phyloP scores from a whole-genome alignment of 495 filamentous ascomycete genomes.

The Elasticomyces elasticus region DNA sequence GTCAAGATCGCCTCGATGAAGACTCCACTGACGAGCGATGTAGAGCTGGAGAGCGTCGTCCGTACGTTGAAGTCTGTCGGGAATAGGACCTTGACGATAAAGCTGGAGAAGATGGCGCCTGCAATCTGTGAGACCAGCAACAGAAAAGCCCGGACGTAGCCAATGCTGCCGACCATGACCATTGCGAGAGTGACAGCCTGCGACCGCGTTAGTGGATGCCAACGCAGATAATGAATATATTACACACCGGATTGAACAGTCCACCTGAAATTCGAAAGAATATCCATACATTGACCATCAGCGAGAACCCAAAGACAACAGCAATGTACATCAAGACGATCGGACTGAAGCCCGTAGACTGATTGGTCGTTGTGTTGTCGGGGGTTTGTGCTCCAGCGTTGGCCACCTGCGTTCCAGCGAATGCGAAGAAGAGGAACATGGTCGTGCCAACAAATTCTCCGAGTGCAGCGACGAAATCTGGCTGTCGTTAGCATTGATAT shows the following conservation, averaged over 20 bases:
- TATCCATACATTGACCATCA: slow-evolving; percentile 34
- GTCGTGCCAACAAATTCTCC: slow-evolving; percentile 32
- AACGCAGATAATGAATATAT: background rate
- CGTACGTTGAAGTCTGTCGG: slow-evolving; percentile 18
- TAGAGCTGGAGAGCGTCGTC: slow-evolving; percentile 17
- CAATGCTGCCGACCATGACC: slow-evolving; percentile 11
- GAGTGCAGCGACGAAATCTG: slow-evolving; percentile 26
- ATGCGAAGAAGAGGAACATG: slow-evolving; percentile 33
- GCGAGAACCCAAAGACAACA: slow-evolving; percentile 29
- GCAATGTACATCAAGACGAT: slow-evolving; percentile 28
- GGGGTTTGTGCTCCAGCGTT: slow-evolving; percentile 14
- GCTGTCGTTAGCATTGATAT: background rate
- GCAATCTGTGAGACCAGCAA: slow-evolving; percentile 18
- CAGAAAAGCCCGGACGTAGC: slow-evolving; percentile 15
- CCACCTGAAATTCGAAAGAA: slow-evolving; percentile 32
- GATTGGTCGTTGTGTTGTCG: slow-evolving; percentile 15
- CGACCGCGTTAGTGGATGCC: background rate
- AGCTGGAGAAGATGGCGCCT: slow-evolving; percentile 19
- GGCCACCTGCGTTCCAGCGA: slow-evolving; percentile 30
- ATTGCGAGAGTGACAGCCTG: slow-evolving; percentile 20
- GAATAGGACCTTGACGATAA: slow-evolving; percentile 18
- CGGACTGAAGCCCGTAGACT: slow-evolving; percentile 22
- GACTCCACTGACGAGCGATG: slow-evolving; percentile 19
- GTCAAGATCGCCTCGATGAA: slow-evolving; percentile 25
- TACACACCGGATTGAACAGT: slow-evolving; percentile 24